Evolutionary conservation across 768 basidiomycete genomes (phyloP).

Genomic region (Panaeolus papilionaceus): DNA sequence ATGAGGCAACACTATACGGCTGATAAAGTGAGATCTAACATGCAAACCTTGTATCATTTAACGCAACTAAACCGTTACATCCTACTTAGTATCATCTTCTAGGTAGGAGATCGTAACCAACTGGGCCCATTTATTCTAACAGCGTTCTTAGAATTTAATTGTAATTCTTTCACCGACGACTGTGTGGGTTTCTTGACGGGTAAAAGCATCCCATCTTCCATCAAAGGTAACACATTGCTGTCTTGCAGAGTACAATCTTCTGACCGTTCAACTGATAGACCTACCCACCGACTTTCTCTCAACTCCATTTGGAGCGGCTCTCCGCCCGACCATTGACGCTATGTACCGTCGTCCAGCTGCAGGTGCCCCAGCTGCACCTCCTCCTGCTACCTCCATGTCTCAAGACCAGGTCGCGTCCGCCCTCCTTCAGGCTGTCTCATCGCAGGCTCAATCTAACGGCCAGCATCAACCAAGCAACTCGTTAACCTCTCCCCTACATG

Average conservation of each 20-base stretch:
- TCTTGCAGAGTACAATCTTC: neutral
- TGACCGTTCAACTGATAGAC: conserved; percentile 44
- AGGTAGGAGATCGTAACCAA: conserved; percentile 48
- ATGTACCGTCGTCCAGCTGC: conserved; percentile 77
- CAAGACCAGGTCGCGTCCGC: conserved; percentile 53
- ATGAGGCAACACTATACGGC: conserved; percentile 85
- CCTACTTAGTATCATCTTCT: conserved; percentile 77
- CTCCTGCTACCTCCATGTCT: conserved; percentile 35
- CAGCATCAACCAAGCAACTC: conserved; percentile 49
- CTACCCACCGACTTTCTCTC: conserved; percentile 86
- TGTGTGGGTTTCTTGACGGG: conserved; percentile 89
- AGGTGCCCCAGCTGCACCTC: conserved; percentile 41
- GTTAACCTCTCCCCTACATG: conserved; percentile 67
- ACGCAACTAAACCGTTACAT: conserved; percentile 15
- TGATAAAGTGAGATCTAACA: conserved; percentile 68
- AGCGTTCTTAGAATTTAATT: conserved; percentile 77
- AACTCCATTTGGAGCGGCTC: conserved; percentile 84
- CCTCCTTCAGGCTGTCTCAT: conserved; percentile 61
- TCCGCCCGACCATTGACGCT: conserved; percentile 89
- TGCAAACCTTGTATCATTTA: neutral
- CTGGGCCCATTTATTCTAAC: neutral
- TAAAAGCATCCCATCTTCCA: conserved; percentile 77
- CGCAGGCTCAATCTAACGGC: conserved; percentile 48
- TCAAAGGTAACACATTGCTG: conserved; percentile 63
- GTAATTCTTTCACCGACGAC: conserved; percentile 94